A percentile compares a stretch with the other conserved stretches of the same genome.
Conservation (phyloP, 1,139 yeast genomes). For the Eremothecium cymbalariae region DNA sequence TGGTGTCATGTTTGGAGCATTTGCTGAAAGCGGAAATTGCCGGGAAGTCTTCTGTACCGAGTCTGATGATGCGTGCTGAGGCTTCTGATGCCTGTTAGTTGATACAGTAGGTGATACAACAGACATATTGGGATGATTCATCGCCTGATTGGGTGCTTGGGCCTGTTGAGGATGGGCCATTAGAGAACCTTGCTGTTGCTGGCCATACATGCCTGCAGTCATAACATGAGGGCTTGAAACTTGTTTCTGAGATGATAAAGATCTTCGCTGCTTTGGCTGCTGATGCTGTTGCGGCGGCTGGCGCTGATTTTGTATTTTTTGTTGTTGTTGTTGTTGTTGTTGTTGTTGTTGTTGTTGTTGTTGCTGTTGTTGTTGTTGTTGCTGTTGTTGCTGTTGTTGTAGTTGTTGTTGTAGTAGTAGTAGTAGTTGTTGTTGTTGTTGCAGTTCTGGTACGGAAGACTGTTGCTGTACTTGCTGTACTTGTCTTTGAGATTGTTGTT, state of each 20-base stretch:
- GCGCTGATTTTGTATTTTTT: conserved; percentile 4
- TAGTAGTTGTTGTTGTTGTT: conserved; percentile 14
- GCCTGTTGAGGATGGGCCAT: background rate
- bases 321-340: conserved; percentile 10
- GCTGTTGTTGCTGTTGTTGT: conserved; percentile 9
- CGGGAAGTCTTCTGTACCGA: background rate
- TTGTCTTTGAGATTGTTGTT: conserved; percentile 7
- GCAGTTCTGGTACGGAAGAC: conserved; percentile 8
- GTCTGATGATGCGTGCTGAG: background rate
- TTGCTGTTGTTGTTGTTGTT: conserved; percentile 9
- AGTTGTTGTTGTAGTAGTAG: conserved; percentile 13
- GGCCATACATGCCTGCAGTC: background rate
- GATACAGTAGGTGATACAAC: background rate
- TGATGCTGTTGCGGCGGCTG: conserved; percentile 13
- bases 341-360: conserved; percentile 8
- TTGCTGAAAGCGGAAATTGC: conserved; percentile 7
- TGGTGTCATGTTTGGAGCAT: conserved; percentile 4
- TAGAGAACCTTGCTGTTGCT: background rate
- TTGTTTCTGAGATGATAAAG: conserved; percentile 4
- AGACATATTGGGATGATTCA: too few species aligned
- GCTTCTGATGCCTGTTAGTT: background rate
- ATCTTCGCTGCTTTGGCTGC: conserved; percentile 9
- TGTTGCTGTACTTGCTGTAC: conserved; percentile 3
- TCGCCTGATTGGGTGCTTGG: too few species aligned
- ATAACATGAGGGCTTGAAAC: too few species aligned